Evolutionary conservation across 1,284 basidiomycete genomes (phyloP), one percentile per base, ranked within the genome.

Genomic region (Cystobasidium slooffiae): DNA sequence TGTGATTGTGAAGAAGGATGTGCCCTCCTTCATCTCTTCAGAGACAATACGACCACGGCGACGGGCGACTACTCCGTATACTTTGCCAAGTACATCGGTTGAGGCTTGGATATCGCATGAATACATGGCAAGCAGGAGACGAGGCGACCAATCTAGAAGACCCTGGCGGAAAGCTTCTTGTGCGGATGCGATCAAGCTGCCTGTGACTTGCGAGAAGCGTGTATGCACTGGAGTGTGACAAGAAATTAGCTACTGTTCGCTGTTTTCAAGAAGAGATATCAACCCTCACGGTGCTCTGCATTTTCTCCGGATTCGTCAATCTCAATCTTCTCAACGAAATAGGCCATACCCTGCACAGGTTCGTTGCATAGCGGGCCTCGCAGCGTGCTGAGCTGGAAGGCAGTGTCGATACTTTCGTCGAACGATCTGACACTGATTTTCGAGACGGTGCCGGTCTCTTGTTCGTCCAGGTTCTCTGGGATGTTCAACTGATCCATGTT

Each of bases 21-120:
- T 98, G 0, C 97, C 95, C 81, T 99, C 95, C 82, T 96, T 97
- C 93, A 99, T 97, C 83, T 99, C 97, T 82, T 99, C 97, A 8
- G 92, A 91, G 8, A 96, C 88, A 77, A 99, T 96, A 68, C 91
- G 87, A 0, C 97, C 97, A 68, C 94, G 87, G 74, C 97, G 88
- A 80, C 90, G 89, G 0, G 95, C 90, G 0, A 99, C 91, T 16
- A 99, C 97, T 2, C 89, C 96, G 80, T 99, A 99, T 0, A 99
- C 94, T 82, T 97, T 99, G 7, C 97, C 97, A 53, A 99, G 87
- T 0, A 98, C 97, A 77, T 99, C 97, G 79, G 94, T 94, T 9
- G 95, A 94, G 0, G 95, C 93, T 84, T 98, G 97, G 76, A 99
- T 98, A 81, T 99, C 95, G 83, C 97, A 99, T 6, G 91, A 91